phyloP scores from a whole-genome alignment of 768 basidiomycete genomes.

The Brasilioporus rufonigricans region DNA sequence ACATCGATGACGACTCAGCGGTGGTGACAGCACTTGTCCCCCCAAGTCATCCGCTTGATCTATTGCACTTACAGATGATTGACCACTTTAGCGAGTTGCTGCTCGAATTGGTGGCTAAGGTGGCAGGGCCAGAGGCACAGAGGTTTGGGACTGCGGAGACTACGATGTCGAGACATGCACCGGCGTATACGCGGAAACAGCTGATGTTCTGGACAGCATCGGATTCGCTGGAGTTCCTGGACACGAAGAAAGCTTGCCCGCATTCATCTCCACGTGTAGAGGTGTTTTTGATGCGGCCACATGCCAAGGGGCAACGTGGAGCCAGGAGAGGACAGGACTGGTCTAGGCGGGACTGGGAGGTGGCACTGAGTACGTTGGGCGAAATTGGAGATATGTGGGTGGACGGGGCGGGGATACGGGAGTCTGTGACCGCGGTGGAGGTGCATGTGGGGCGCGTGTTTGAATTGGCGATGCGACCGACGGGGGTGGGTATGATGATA shows the following conservation, averaged over 20 bases:
- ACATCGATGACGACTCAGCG: slow-evolving; percentile 59
- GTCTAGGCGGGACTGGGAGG: slow-evolving; percentile 66
- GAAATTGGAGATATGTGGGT: slow-evolving; percentile 50
- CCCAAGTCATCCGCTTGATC: slow-evolving; percentile 59
- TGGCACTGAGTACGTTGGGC: slow-evolving; percentile 45
- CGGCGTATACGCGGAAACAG: slow-evolving; percentile 42
- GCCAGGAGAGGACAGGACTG: slow-evolving; percentile 73
- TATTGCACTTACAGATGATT: slow-evolving; percentile 65
- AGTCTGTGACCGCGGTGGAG: slow-evolving; percentile 47
- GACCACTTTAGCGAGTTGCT: slow-evolving; percentile 67
- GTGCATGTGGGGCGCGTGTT: slow-evolving; percentile 51
- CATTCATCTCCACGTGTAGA: slow-evolving; percentile 45
- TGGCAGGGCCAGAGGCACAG: slow-evolving; percentile 48
- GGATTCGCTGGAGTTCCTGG: slow-evolving; percentile 60
- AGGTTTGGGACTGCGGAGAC: slow-evolving; percentile 30
- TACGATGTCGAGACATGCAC: slow-evolving; percentile 54
- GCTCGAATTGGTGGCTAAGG: slow-evolving; percentile 52
- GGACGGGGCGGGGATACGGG: slow-evolving; percentile 51
- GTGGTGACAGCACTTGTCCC: slow-evolving; percentile 33
- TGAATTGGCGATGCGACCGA: slow-evolving; percentile 42
- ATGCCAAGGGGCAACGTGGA: slow-evolving; percentile 41
- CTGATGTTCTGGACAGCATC: slow-evolving; percentile 50
- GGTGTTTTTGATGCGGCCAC: slow-evolving; percentile 50
- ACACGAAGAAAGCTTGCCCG: slow-evolving; percentile 34
- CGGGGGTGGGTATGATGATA: slow-evolving; percentile 31